These are phyloP conservation scores for Cinnamomum chago DNA, from an alignment of 164 flowering plant species.

Conservation along the genomic window DNA sequence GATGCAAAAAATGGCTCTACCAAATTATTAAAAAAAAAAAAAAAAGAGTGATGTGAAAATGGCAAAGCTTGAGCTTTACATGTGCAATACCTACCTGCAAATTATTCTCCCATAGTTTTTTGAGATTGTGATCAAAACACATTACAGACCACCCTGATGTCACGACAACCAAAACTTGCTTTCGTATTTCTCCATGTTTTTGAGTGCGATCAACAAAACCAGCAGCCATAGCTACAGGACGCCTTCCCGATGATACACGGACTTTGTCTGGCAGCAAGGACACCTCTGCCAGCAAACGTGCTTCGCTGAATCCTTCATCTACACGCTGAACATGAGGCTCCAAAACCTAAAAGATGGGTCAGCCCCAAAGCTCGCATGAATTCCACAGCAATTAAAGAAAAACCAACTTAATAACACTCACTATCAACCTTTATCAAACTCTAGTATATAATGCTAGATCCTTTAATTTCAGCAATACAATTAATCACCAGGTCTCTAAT, in stretches of 20 bases:
- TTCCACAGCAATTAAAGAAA: not conserved
- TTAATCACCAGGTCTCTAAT: too few species aligned
- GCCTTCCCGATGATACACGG: conserved; percentile 81
- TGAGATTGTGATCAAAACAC: conserved; percentile 96
- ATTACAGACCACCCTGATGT: conserved; percentile 95
- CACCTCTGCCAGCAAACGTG: conserved; percentile 72
- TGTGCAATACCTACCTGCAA: conserved; percentile 52
- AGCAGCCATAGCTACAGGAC: conserved; percentile 94
- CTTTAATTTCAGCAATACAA: too few species aligned
- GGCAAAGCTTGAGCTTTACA: not conserved
- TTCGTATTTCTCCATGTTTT: conserved; percentile 53
- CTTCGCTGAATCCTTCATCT: conserved; percentile 89
- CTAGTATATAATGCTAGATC: too few species aligned
- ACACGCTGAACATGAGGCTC: conserved; percentile 74
- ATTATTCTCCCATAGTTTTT: conserved; percentile 84
- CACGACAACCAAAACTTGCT: conserved; percentile 92
- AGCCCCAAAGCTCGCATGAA: too few species aligned
- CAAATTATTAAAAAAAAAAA: too few species aligned
- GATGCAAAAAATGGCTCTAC: not conserved
- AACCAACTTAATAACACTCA: not conserved
- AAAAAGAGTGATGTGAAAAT: too few species aligned
- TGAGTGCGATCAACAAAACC: conserved; percentile 72
- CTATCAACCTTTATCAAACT: too few species aligned
- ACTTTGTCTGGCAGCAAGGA: conserved; percentile 77
- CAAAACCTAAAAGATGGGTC: conserved; percentile 45